A percentile compares a stretch with the other conserved stretches of the same genome.
phyloP scores from a whole-genome alignment of 768 basidiomycete genomes.

The Leccinellum luteum region DNA sequence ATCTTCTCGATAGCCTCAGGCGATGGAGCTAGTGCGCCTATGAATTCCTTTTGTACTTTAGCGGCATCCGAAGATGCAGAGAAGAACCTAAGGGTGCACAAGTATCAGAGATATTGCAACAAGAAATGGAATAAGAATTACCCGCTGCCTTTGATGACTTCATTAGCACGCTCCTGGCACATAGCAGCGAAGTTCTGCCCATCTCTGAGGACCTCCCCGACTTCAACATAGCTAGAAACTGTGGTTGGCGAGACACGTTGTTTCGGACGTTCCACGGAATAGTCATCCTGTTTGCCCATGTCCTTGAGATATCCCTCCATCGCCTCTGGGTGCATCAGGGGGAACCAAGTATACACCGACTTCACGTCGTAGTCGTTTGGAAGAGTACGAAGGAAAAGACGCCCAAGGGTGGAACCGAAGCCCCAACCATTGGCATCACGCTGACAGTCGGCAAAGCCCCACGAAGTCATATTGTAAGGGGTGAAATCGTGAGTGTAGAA shows the following conservation, averaged over 20 bases:
- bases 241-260: conserved; percentile 22
- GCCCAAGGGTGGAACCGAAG: conserved; percentile 67
- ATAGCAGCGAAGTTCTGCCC: conserved; percentile 43
- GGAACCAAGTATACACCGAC: conserved; percentile 83
- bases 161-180: conserved; percentile 48
- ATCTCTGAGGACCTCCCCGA: conserved; percentile 51
- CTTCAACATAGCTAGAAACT: conserved; percentile 48
- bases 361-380: conserved; percentile 67
- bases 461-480: conserved; percentile 74
- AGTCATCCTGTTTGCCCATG: conserved; percentile 50
- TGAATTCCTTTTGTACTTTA: conserved; percentile 45
- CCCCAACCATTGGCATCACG: conserved; percentile 69
- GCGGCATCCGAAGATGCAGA: conserved; percentile 43
- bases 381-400: conserved; percentile 70
- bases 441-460: conserved; percentile 84
- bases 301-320: conserved; percentile 63
- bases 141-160: conserved; percentile 62
- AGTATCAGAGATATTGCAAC: neutral
- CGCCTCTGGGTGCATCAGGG: conserved; percentile 73
- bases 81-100: conserved; percentile 50
- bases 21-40: conserved; percentile 45
- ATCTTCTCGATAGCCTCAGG: conserved; percentile 49
- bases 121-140: conserved; percentile 26
- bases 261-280: conserved; percentile 53
- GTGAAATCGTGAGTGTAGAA: conserved; percentile 83